Percentiles rank a stretch among this genome's conserved stretches.
phyloP scores from a whole-genome alignment of 1,284 basidiomycete genomes.

The Ganoderma meredithae region DNA sequence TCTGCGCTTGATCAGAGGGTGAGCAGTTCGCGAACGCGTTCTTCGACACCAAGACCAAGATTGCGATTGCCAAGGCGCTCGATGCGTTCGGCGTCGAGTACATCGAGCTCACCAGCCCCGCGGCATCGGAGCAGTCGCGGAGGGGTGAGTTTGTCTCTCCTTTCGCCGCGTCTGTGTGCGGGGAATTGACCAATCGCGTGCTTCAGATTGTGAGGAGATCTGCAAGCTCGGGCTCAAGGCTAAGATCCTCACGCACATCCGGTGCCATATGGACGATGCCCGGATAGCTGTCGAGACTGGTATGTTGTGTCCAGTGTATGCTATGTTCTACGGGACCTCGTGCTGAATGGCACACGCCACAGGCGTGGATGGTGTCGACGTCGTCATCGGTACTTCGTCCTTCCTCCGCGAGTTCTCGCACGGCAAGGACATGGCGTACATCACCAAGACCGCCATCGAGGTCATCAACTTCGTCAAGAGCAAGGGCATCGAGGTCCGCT shows the following conservation, averaged over 20 bases:
- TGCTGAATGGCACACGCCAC: conserved; percentile 12
- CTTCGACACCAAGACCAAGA: conserved; percentile 99
- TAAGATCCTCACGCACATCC: conserved; percentile 99
- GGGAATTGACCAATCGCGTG: conserved; percentile 15
- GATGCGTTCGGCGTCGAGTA: conserved; percentile 99
- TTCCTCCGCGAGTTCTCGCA: conserved; percentile 99
- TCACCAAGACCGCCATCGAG: conserved; percentile 98
- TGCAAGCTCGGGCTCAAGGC: conserved; percentile 98
- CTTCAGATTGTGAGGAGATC: conserved; percentile 96
- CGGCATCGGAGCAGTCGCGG: conserved; percentile 96
- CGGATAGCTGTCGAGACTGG: conserved; percentile 98
- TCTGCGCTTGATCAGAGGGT: conserved; percentile 71
- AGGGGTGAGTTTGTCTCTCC: conserved; percentile 38
- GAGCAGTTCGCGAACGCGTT: conserved; percentile 99
- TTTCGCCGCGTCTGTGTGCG: background rate
- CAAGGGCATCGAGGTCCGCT: conserved; percentile 99
- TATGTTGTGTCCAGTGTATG: conserved; percentile 43
- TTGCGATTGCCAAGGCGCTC: conserved; percentile 97
- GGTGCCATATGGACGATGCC: conserved; percentile 99
- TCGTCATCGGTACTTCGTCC: conserved; percentile 98
- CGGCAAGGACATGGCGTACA: conserved; percentile 99
- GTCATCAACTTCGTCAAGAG: conserved; percentile 99
- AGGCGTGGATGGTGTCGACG: conserved; percentile 99
- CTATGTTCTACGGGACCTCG: background rate
- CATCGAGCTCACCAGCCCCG: conserved; percentile 98